phyloP scores from a whole-genome alignment of 805 yeast genomes.

The Candida nanaspora region DNA sequence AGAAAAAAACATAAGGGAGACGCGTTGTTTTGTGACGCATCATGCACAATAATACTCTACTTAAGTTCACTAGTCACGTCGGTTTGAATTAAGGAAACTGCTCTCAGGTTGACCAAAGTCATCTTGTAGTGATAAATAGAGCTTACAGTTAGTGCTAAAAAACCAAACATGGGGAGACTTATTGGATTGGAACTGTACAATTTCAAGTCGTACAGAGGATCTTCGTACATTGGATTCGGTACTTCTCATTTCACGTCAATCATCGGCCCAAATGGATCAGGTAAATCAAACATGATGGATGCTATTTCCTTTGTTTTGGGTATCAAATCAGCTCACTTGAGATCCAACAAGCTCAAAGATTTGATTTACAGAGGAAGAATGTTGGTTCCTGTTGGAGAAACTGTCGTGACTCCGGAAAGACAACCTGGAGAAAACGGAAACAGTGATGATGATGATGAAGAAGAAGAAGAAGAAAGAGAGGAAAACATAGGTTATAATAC shows the following conservation, averaged over 20 bases:
- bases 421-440: constrained; percentile 19
- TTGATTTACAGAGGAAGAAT: constrained; percentile 72
- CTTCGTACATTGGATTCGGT: constrained; percentile 74
- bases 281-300: constrained; percentile 96
- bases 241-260: constrained; percentile 78
- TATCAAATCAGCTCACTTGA: constrained; percentile 61
- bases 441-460: constrained; percentile 14
- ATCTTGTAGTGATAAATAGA: too few relatives aligned
- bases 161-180: constrained; percentile 79
- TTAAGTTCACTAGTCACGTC: too few relatives aligned
- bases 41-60: too few relatives aligned
- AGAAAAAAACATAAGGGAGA: too few relatives aligned
- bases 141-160: too few relatives aligned
- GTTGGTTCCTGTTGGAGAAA: too few relatives aligned
- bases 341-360: constrained; percentile 69
- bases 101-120: too few relatives aligned
- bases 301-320: constrained; percentile 92
- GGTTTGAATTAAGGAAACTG: too few relatives aligned
- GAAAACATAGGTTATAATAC: constrained; percentile 9
- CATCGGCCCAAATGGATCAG: constrained; percentile 98
- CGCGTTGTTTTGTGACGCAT: too few relatives aligned
- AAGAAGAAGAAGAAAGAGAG: constrained; percentile 15
- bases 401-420: too few relatives aligned
- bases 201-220: constrained; percentile 87
- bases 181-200: constrained; percentile 72